These are phyloP conservation scores for Candida insectalens DNA, from an alignment of 805 yeast genomes.

Conservation along the genomic window DNA sequence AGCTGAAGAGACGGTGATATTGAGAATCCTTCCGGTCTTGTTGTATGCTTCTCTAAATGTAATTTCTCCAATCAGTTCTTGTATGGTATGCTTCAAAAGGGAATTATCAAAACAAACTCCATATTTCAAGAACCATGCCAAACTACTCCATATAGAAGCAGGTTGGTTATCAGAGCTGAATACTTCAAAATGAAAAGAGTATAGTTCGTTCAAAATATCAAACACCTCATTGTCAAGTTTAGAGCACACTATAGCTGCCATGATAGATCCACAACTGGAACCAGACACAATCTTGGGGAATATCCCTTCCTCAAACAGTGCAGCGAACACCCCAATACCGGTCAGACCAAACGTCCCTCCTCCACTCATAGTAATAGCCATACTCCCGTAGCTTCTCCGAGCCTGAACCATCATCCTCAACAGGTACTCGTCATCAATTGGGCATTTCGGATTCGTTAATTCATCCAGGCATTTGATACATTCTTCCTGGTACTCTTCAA, in stretches of 20 bases:
- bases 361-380: conserved; percentile 91
- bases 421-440: conserved; percentile 57
- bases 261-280: conserved; percentile 91
- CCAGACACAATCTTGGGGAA: conserved; percentile 88
- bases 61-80: conserved; percentile 71
- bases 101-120: conserved; percentile 85
- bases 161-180: conserved; percentile 40
- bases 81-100: conserved; percentile 65
- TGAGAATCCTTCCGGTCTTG: conserved; percentile 85
- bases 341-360: conserved; percentile 92
- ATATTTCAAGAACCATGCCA: conserved; percentile 60
- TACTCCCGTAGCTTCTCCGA: conserved; percentile 83
- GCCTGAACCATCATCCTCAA: conserved; percentile 79
- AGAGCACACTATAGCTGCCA: conserved; percentile 81
- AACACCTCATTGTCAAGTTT: conserved; percentile 65
- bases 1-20: conserved; percentile 89
- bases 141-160: conserved; percentile 40
- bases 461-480: conserved; percentile 42
- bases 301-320: conserved; percentile 62
- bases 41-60: conserved; percentile 94
- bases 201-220: conserved; percentile 48
- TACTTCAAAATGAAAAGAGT: conserved; percentile 43
- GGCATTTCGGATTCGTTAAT: conserved; percentile 28
- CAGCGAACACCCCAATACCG: conserved; percentile 85
- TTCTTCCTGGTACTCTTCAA: conserved; percentile 77